Evolutionary conservation across 106 monocot species (phyloP).

Genomic region (Chionographis japonica): DNA sequence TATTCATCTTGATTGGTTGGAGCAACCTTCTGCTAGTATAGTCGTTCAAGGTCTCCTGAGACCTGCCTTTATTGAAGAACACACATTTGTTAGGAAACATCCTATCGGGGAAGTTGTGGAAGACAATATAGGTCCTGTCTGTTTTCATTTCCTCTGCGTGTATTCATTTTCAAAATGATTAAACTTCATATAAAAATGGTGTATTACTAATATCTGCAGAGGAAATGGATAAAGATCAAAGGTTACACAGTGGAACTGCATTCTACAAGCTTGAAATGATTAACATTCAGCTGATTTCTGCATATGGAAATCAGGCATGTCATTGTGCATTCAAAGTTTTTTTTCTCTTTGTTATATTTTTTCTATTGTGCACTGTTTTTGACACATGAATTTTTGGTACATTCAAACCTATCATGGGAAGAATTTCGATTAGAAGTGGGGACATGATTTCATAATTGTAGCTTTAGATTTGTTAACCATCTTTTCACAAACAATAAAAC

Average conservation of each 20-base stretch:
- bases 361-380: not conserved
- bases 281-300: conserved; percentile 68
- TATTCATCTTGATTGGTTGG: conserved; percentile 64
- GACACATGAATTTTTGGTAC: not conserved
- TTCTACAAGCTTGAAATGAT: conserved; percentile 85
- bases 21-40: conserved; percentile 69
- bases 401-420: too few relatives aligned
- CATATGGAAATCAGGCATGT: conserved; percentile 74
- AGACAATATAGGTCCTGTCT: conserved; percentile 15
- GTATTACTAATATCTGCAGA: conserved; percentile 22
- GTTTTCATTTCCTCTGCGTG: not conserved
- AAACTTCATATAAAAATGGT: conserved; percentile 7
- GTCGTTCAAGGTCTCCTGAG: conserved; percentile 75
- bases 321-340: not conserved
- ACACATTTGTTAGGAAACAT: conserved; percentile 29
- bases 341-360: not conserved
- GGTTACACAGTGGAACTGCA: conserved; percentile 30
- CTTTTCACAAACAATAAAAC: too few relatives aligned
- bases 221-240: conserved; percentile 25
- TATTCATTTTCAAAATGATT: not conserved
- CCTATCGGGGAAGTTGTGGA: conserved; percentile 2
- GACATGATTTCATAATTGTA: too few relatives aligned
- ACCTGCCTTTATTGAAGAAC: conserved; percentile 66
- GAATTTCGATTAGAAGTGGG: too few relatives aligned
- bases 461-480: too few relatives aligned